Base-by-base conservation (phyloP, 2,329 filamentous ascomycete genomes). In the Fusarium irregulare region DNA sequence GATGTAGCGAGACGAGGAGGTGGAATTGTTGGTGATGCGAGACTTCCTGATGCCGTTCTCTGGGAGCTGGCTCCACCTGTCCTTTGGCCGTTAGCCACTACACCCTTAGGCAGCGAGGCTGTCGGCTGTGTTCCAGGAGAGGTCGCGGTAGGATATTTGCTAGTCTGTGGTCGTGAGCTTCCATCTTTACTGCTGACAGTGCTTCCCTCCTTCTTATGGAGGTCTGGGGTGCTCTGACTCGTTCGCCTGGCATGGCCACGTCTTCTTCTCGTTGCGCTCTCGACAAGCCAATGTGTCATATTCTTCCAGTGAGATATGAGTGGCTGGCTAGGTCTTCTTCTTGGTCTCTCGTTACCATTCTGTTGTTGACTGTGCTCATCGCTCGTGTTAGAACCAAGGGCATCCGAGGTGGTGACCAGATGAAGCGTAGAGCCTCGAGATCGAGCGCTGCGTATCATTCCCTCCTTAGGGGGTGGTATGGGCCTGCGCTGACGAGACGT, bases 381-480 rank as follows among this genome's bases (percentile, higher is more conserved):
- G 34, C 55, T 73, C 28, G 71, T 69, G 56, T 77, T 78, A n/a
- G 78, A 70, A 21, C 79, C 79, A 18, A 88, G 69, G 2, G 82
- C 83, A 20, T 88, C 86, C 9, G 84, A 84, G 0, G 88, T 89
- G 12, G 92, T 92, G 41, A 97, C 93, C 7, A 97, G 88, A 76
- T 97, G 93, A 32, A 98, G 86, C 68, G 93, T 96, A 72, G 94
- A 97, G 45, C 93, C 92, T 64, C 93, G 86, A 71, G 92, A 92
- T 73, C 91, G 86, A 63, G 92, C 89, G 68, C 89, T 90, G 71
- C 89, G 84, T 59, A 91, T 79, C 13, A 89, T 81, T 16, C 89
- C 88, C 77, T 98, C 94, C 78, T 98, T 98, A 3, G 95, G 94
- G 44, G 95, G 95, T 12, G 92, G 93, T 42, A 93, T 85, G 8